Conservation (phyloP, 148 eudicot species). For the Oxyria digyna region DNA sequence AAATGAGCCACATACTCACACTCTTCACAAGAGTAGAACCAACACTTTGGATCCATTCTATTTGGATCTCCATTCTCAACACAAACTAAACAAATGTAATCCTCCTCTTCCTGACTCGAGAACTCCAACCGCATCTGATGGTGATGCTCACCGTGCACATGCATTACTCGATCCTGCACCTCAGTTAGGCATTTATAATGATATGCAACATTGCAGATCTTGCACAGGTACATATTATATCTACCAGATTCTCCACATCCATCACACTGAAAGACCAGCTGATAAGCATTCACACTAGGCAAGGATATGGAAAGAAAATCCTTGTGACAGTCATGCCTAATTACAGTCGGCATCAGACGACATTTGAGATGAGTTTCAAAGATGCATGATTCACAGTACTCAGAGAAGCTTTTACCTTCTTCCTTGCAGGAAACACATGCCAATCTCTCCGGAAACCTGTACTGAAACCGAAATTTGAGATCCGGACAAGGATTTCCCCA, state of each 20-base stretch:
- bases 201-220: background rate
- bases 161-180: background rate
- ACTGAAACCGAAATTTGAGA: background rate
- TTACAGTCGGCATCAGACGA: background rate
- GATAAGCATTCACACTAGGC: constrained; percentile 1
- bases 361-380: constrained; percentile 6
- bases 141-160: background rate
- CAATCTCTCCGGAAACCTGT: constrained; percentile 1
- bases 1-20: constrained; percentile 7
- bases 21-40: constrained; percentile 6
- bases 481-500: constrained; percentile 1
- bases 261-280: background rate
- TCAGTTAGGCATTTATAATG: background rate
- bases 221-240: background rate
- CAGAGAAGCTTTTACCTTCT: constrained; percentile 2
- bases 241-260: constrained; percentile 3
- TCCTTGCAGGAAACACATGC: background rate
- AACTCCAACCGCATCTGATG: background rate
- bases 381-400: background rate
- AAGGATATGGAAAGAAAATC: background rate
- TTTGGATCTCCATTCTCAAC: background rate
- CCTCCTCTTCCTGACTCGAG: constrained; percentile 2
- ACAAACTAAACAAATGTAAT: background rate
- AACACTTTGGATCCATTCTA: background rate
- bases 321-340: background rate